Evolutionary conservation across 192 early-diverging fungal species (phyloP), one percentile per base, ranked within the genome.

Genomic region (Umbelopsis isabellina): DNA sequence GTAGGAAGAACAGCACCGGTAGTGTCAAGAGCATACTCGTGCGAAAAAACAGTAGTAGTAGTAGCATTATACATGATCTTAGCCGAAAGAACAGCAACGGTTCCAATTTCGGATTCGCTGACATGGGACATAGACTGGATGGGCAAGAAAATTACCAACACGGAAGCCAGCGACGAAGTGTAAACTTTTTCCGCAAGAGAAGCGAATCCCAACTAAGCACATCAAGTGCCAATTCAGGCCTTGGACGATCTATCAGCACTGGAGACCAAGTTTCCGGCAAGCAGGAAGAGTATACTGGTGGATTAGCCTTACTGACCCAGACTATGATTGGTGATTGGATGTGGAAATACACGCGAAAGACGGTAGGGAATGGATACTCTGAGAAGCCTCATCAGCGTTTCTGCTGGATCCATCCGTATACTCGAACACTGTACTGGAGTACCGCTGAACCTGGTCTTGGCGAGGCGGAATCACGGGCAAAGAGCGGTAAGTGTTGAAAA

Each of bases 341-440:
- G 77, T 86, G 80, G 80, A 93, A 93, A 77, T 91, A 88, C 66
- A 89, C 90, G 25, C 80, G 89, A 11, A 75, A 83, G 49, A 77
- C 52, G 65, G 82, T 84, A 48, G 80, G 80, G 0, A 70, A 72
- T 8, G 78, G 78, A 27, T 80, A 79, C 22, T 84, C 81, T 23
- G 91, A 88, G 68, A 86, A 88, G 35, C 81, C 81, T 13, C 90
- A 93, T 64, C 70, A 81, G 71, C 83, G 92, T 10, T 93, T 88
- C 83, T 91, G 92, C 61, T 93, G 92, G 92, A 81, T 93, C 16
- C 91, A 92, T 67, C 92, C 92, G n/a, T 93, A 92, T 51, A 91
- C 89, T 22, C 88, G 87, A 70, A 89, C 87, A 35, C 72, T 93
- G 44, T 90, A 93, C 74, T 93, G 92, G 92, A 88, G 87, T 72